A percentile compares a stretch with the other conserved stretches of the same genome.
These are phyloP conservation scores for Suillus spraguei DNA, from an alignment of 768 basidiomycete species.

Conservation along the genomic window DNA sequence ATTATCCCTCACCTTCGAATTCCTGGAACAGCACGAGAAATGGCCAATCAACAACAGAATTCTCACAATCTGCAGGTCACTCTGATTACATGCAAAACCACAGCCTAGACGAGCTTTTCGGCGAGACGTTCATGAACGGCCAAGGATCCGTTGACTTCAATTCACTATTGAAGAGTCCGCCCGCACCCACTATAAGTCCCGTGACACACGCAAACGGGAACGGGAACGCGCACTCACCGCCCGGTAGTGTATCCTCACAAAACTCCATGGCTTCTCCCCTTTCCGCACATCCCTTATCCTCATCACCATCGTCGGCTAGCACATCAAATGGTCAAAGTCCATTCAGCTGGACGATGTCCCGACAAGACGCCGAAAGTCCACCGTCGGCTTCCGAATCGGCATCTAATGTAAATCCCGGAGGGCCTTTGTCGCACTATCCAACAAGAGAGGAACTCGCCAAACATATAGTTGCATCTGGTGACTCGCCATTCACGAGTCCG, in stretches of 20 bases:
- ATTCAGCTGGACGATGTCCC: constrained; percentile 30
- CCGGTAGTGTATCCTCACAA: constrained; percentile 18
- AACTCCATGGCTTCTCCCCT: constrained; percentile 14
- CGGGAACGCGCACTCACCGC: constrained; percentile 20
- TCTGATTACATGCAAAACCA: constrained; percentile 29
- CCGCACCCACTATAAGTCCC: constrained; percentile 47
- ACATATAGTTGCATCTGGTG: constrained; percentile 54
- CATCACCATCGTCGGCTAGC: constrained; percentile 27
- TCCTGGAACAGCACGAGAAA: constrained; percentile 25
- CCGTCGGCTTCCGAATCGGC: constrained; percentile 44
- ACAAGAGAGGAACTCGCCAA: constrained; percentile 55
- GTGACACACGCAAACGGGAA: constrained; percentile 45
- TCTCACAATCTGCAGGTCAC: constrained; percentile 21
- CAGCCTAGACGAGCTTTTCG: constrained; percentile 49
- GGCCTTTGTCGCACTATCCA: constrained; percentile 34
- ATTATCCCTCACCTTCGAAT: constrained; percentile 39
- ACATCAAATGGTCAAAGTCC: constrained; percentile 28
- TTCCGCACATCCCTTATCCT: constrained; percentile 24
- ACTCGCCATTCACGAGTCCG: constrained; percentile 54
- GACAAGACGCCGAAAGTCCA: constrained; percentile 29
- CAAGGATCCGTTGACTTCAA: constrained; percentile 37
- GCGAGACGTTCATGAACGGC: constrained; percentile 37
- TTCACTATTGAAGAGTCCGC: constrained; percentile 34
- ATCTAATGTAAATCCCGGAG: constrained; percentile 13
- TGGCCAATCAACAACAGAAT: constrained; percentile 32